Percentiles rank a stretch among this genome's conserved stretches.
These are phyloP conservation scores for Aspergillus heteromorphus DNA, from an alignment of 495 filamentous ascomycete species.

Conservation along the genomic window DNA sequence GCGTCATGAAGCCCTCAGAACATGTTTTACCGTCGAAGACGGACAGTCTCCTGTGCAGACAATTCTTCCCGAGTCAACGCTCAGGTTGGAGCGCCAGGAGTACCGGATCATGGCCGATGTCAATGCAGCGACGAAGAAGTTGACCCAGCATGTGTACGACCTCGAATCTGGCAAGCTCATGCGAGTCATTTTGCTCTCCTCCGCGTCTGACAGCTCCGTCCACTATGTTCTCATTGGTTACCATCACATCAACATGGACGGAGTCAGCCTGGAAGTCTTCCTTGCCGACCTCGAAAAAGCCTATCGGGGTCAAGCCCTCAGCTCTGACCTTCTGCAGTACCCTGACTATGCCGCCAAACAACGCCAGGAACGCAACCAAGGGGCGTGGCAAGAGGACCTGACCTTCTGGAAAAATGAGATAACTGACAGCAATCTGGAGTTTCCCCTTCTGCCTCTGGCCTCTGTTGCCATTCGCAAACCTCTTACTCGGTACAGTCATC, in stretches of 20 bases:
- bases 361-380: constrained; percentile 12
- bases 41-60: constrained; percentile 11
- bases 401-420: constrained; percentile 28
- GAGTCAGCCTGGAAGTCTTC: constrained; percentile 34
- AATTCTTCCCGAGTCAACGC: constrained; percentile 11
- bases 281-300: constrained; percentile 34
- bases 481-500: too few species aligned
- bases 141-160: constrained; percentile 23
- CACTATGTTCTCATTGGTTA: constrained; percentile 31
- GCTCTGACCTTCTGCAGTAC: constrained; percentile 15
- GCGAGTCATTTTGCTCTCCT: constrained; percentile 20
- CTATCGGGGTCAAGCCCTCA: constrained; percentile 25
- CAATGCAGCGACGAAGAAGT: not conserved
- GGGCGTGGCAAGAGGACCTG: constrained; percentile 16
- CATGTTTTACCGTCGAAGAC: constrained; percentile 28
- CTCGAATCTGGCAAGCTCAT: constrained; percentile 27
- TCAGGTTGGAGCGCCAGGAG: not conserved
- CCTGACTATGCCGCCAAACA: constrained; percentile 23
- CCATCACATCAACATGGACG: constrained; percentile 50
- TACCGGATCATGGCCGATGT: not conserved
- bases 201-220: not conserved
- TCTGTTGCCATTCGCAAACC: too few species aligned
- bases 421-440: not conserved
- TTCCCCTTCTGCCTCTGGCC: not conserved
- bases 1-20: constrained; percentile 43